Base-by-base conservation (phyloP, 2,329 filamentous ascomycete species). In the Epichloe festucae region DNA sequence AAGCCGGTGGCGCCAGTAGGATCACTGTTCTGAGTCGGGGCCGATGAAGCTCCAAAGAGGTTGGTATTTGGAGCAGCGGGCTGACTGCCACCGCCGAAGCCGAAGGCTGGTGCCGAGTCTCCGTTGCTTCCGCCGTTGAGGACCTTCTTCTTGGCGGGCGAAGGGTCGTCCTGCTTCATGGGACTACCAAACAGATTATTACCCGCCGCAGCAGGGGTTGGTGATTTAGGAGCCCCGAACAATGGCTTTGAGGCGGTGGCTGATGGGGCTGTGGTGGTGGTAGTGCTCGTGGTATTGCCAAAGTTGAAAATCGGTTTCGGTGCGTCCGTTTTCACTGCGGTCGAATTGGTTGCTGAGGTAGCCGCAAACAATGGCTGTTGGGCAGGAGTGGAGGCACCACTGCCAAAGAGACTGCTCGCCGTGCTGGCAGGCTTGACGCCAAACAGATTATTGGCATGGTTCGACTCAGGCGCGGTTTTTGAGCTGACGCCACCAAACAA, bases 81-180 rank as follows among this genome's bases (percentile, higher is more conserved):
- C n/a, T 38, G 53, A 11, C 52, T 55, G 44, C 52, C 34, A 15
- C 5, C 52, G 19, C 63, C 63, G 50, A 70, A 71, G 52, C 59
- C 66, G 59, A 71, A 71, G 5, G 63, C 51, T 4, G 68, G 60
- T 14, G 65, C 53, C 15, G 64, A 53, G 1, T 61, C 53, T 2
- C 56, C 56, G 17, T 53, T 55, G 41, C 49, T 59, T 35, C 53
- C 60, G n/a, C 62, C 62, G 40, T 56, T 57, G 45, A 65, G 65
- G 1, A 59, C 51, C 52, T 62, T 67, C 52, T 63, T 68, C 62
- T 70, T 70, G 8, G 64, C 66, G 12, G 66, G 65, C 3, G 68
- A 68, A 6, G 64, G 60, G 5, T 62, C 65, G 52, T 72, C 68
- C 52, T 75, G 67, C 55, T 73, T 72, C 59, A 74, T 69, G 15